These are phyloP conservation scores for Coriolopsis trogii DNA, from an alignment of 1,284 basidiomycete species.

Conservation along the genomic window DNA sequence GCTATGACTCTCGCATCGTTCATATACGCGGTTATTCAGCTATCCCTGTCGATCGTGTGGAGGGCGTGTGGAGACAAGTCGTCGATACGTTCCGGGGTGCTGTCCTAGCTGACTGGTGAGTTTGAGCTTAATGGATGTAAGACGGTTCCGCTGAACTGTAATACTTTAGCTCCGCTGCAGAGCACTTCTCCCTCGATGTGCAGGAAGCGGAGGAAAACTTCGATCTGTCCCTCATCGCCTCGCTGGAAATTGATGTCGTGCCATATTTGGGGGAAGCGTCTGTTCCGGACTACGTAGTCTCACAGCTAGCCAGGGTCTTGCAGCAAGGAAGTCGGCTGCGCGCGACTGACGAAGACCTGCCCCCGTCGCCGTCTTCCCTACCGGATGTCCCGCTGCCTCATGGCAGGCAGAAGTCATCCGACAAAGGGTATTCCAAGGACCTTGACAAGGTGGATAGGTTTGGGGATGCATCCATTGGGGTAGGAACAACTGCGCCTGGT, in stretches of 20 bases:
- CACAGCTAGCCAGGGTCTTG: constrained; percentile 72
- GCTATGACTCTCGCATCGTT: background rate
- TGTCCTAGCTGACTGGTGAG: constrained; percentile 85
- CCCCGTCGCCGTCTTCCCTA: constrained; percentile 28
- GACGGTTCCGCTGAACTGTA: background rate
- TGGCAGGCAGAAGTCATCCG: background rate
- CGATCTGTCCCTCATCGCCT: constrained; percentile 79
- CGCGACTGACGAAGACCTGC: constrained; percentile 36
- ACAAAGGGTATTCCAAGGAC: constrained; percentile 28
- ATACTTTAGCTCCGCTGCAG: constrained; percentile 49
- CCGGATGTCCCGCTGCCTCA: constrained; percentile 8
- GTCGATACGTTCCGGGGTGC: constrained; percentile 83
- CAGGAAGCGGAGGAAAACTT: constrained; percentile 87
- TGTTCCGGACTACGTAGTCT: constrained; percentile 76
- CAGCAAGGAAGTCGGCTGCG: constrained; percentile 79
- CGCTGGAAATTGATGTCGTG: constrained; percentile 79
- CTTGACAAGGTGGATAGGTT: constrained; percentile 43
- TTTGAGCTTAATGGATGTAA: background rate
- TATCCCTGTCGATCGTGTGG: constrained; percentile 62
- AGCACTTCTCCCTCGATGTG: constrained; percentile 59
- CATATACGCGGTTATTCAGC: constrained; percentile 37
- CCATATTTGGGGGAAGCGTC: constrained; percentile 72
- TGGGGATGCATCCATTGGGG: constrained; percentile 38
- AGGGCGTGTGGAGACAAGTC: constrained; percentile 86
- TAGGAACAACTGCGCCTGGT: constrained; percentile 66